phyloP scores from a whole-genome alignment of 2,329 filamentous ascomycete species.

The Achaetomium macrosporum region DNA sequence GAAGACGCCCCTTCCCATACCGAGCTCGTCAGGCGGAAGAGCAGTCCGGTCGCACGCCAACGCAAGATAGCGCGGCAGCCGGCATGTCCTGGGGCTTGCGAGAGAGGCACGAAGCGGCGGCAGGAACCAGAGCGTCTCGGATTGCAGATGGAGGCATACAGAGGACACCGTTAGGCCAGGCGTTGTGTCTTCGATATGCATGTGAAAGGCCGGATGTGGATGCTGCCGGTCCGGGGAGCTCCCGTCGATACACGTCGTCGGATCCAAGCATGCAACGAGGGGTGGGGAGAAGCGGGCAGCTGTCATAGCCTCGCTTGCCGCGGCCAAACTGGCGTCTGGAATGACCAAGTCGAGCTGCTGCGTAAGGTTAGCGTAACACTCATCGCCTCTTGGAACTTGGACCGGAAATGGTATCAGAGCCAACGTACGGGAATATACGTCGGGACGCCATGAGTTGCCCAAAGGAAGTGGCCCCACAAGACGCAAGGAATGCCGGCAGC shows the following conservation, averaged over 20 bases:
- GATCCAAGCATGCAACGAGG: background rate
- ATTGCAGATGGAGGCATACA: background rate
- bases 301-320: background rate
- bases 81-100: background rate
- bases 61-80: background rate
- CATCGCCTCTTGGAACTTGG: background rate
- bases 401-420: too few relatives aligned
- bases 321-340: background rate
- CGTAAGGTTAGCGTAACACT: background rate
- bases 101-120: background rate
- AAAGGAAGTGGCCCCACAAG: background rate
- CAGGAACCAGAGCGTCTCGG: conserved; percentile 3
- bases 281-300: background rate
- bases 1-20: background rate
- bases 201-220: background rate
- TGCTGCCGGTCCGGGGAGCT: background rate
- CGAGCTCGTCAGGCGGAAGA: background rate
- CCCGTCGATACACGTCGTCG: background rate
- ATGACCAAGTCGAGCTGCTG: background rate
- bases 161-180: too few relatives aligned
- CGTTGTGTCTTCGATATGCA: background rate
- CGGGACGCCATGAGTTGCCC: background rate
- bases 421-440: background rate
- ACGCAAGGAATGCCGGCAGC: background rate
- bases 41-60: background rate